Conservation (phyloP, 192 early-diverging fungal genomes). For the Backusella tarrabulga region DNA sequence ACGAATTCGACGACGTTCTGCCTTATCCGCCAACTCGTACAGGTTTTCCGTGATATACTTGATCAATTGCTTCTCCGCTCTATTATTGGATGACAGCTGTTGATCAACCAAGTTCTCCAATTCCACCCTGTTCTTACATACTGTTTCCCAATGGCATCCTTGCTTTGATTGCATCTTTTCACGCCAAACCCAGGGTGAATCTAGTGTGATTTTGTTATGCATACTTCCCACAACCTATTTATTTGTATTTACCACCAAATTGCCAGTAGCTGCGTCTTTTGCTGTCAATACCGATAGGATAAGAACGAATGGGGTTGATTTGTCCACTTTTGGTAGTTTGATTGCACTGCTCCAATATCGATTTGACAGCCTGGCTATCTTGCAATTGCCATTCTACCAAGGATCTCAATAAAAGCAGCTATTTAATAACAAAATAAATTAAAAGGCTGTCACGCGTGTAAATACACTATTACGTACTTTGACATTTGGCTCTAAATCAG, state of each 20-base stretch:
- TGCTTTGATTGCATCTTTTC: slow-evolving; percentile 11
- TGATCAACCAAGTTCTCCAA: slow-evolving; percentile 12
- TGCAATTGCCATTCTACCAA: slow-evolving; percentile 35
- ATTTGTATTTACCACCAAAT: slow-evolving; percentile 26
- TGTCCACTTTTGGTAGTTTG: not conserved
- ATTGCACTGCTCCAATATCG: slow-evolving; percentile 10
- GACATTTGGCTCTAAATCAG: slow-evolving; percentile 10
- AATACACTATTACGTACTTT: slow-evolving; percentile 25
- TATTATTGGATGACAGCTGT: not conserved
- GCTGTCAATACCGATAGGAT: slow-evolving; percentile 22
- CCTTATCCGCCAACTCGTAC: not conserved
- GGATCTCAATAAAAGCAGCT: slow-evolving; percentile 23
- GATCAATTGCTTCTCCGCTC: slow-evolving; percentile 17
- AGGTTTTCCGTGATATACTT: not conserved
- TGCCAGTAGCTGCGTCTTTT: slow-evolving; percentile 35
- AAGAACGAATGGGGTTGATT: slow-evolving; percentile 16
- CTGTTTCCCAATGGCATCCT: slow-evolving; percentile 28
- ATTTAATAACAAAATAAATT: not conserved
- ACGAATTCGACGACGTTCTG: not conserved
- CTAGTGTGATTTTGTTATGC: not conserved
- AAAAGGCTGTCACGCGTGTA: not conserved
- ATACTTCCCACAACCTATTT: not conserved
- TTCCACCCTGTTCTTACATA: slow-evolving; percentile 6
- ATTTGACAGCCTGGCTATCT: slow-evolving; percentile 23
- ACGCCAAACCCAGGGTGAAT: slow-evolving; percentile 33